These are phyloP conservation scores for Solanum hybrid DNA, from an alignment of 305 asterid species.

Conservation along the genomic window DNA sequence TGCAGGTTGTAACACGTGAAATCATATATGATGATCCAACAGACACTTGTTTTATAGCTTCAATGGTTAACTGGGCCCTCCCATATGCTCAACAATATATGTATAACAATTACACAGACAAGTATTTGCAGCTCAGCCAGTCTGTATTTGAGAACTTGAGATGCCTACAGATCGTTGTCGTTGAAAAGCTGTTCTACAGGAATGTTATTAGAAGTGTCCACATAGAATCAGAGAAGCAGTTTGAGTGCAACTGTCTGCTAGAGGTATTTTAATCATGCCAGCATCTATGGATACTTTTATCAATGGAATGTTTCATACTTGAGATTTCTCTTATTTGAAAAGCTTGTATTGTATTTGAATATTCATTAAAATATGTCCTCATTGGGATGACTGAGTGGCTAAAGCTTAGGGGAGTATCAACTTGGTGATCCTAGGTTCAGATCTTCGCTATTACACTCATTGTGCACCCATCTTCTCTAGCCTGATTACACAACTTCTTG, in stretches of 20 bases:
- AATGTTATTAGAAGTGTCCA: slow-evolving; percentile 43
- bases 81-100: slow-evolving; percentile 77
- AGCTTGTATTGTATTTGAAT: background rate
- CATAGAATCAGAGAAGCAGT: slow-evolving; percentile 44
- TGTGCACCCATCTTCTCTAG: background rate
- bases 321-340: background rate
- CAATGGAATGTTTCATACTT: background rate
- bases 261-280: slow-evolving; percentile 42
- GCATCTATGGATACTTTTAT: background rate
- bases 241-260: slow-evolving; percentile 57
- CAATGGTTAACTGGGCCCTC: slow-evolving; percentile 76
- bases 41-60: slow-evolving; percentile 34
- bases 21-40: slow-evolving; percentile 51
- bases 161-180: slow-evolving; percentile 48
- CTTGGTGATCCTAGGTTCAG: background rate
- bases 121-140: slow-evolving; percentile 50
- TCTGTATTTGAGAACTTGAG: slow-evolving; percentile 47
- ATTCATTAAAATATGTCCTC: background rate
- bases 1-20: slow-evolving; percentile 77
- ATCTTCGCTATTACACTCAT: background rate
- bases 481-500: background rate
- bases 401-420: background rate
- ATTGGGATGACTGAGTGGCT: background rate
- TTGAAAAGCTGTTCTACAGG: slow-evolving; percentile 56
- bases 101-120: slow-evolving; percentile 32